phyloP scores from a whole-genome alignment of 192 early-diverging fungal species.

The Coemansia sp. region DNA sequence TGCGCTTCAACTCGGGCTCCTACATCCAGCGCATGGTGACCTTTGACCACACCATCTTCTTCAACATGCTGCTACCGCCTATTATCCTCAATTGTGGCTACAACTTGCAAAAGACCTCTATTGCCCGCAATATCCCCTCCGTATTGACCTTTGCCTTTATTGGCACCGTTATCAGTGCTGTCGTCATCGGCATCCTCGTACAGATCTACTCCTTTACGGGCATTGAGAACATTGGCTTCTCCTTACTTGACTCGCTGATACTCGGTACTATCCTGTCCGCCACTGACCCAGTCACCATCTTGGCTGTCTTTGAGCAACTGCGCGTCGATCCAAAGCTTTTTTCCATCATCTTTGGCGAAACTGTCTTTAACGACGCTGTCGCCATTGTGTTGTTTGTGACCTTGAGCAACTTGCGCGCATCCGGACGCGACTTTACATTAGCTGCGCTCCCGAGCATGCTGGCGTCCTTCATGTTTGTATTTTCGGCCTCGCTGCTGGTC shows the following conservation, averaged over 20 bases:
- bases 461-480: conserved; percentile 78
- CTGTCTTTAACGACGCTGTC: conserved; percentile 94
- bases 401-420: conserved; percentile 66
- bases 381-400: conserved; percentile 95
- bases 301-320: conserved; percentile 92
- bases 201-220: conserved; percentile 72
- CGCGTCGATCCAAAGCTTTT: conserved; percentile 94
- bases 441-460: conserved; percentile 65
- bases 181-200: conserved; percentile 81
- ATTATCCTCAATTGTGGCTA: conserved; percentile 98
- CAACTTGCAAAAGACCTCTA: conserved; percentile 84
- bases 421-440: conserved; percentile 67
- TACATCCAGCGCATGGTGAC: conserved; percentile 79
- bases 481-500: conserved; percentile 79
- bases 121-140: conserved; percentile 86
- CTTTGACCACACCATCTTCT: conserved; percentile 92
- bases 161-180: conserved; percentile 89
- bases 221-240: conserved; percentile 68
- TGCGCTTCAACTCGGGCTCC: conserved; percentile 51
- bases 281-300: conserved; percentile 95
- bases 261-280: conserved; percentile 94
- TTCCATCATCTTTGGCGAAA: conserved; percentile 96
- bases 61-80: conserved; percentile 94
- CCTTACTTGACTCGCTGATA: conserved; percentile 90
- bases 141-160: conserved; percentile 93